Percentiles rank a stretch among this genome's conserved stretches.
Conservation (phyloP, 2,329 filamentous ascomycete species). For the Chaetomium sp. region DNA sequence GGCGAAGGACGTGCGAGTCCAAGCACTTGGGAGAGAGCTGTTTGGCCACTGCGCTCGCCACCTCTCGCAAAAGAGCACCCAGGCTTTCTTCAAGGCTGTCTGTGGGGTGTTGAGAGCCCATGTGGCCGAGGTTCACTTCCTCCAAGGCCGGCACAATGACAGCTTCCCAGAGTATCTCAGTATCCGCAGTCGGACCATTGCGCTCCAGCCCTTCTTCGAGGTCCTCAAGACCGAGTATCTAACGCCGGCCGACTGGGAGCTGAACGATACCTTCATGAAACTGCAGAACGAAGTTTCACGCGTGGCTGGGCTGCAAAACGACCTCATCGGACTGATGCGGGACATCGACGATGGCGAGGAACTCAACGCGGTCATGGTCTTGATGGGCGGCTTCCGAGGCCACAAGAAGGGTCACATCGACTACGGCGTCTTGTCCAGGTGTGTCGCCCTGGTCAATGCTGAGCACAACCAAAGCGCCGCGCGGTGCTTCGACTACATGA, state of each 20-base stretch:
- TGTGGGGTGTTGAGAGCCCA: constrained; percentile 21
- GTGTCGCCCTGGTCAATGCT: constrained; percentile 18
- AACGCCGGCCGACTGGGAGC: not conserved
- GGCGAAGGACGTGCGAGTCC: constrained; percentile 13
- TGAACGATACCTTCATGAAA: constrained; percentile 5
- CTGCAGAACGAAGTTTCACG: constrained; percentile 24
- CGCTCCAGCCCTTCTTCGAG: constrained; percentile 29
- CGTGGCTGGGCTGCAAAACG: constrained; percentile 28
- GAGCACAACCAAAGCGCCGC: constrained; percentile 25
- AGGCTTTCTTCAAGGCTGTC: constrained; percentile 22
- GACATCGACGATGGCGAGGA: constrained; percentile 28
- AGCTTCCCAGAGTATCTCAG: constrained; percentile 23
- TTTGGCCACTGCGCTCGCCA: constrained; percentile 13
- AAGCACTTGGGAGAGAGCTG: constrained; percentile 5
- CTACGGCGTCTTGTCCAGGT: constrained; percentile 2
- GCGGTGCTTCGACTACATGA: constrained; percentile 16
- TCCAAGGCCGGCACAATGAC: constrained; percentile 3
- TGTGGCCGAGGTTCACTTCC: constrained; percentile 22
- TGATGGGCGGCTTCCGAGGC: constrained; percentile 13
- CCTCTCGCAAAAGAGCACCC: constrained; percentile 10
- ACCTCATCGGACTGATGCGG: constrained; percentile 24
- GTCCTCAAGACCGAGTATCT: constrained; percentile 29
- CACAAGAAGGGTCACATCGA: not conserved
- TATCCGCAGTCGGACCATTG: constrained; percentile 28
- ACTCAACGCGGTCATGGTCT: constrained; percentile 26